phyloP scores from a whole-genome alignment of 257 asterid genomes.

The Lantana camara region DNA sequence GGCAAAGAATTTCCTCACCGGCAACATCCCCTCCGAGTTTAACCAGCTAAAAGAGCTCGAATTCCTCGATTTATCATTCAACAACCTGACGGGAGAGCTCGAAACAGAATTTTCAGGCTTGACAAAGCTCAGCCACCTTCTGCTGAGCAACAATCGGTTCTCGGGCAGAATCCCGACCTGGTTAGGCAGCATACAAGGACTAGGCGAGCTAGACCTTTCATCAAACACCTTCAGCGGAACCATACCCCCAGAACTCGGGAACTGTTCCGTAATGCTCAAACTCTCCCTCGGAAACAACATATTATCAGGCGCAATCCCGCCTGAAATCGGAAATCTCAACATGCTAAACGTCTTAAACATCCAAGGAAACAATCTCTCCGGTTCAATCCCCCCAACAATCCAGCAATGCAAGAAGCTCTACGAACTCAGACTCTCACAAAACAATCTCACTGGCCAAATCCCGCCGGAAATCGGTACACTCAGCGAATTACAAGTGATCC shows the following conservation, averaged over 20 bases:
- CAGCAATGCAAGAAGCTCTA: slow-evolving; percentile 78
- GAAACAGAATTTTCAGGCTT: slow-evolving; percentile 49
- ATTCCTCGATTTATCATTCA: slow-evolving; percentile 78
- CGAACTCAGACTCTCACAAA: slow-evolving; percentile 80
- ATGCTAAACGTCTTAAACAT: slow-evolving; percentile 73
- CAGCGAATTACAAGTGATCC: slow-evolving; percentile 71
- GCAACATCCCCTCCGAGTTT: slow-evolving; percentile 58
- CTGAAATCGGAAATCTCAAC: slow-evolving; percentile 72
- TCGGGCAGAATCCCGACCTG: slow-evolving; percentile 63
- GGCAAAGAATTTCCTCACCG: slow-evolving; percentile 64
- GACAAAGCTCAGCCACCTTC: slow-evolving; percentile 60
- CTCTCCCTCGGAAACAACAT: slow-evolving; percentile 63
- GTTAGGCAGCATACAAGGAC: slow-evolving; percentile 64
- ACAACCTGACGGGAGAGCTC: slow-evolving; percentile 59
- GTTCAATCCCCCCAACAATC: slow-evolving; percentile 63
- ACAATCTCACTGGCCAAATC: slow-evolving; percentile 62
- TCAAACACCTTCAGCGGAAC: slow-evolving; percentile 63
- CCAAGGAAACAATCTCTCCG: slow-evolving; percentile 65
- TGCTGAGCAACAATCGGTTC: slow-evolving; percentile 58
- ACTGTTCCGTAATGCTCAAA: slow-evolving; percentile 62
- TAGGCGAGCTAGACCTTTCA: slow-evolving; percentile 86
- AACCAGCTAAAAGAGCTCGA: slow-evolving; percentile 59
- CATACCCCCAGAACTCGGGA: slow-evolving; percentile 69
- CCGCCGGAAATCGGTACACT: slow-evolving; percentile 66
- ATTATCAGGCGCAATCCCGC: slow-evolving; percentile 69